A percentile compares a stretch with the other conserved stretches of the same genome.
These are phyloP conservation scores for Panellus pusillus DNA, from an alignment of 768 basidiomycete genomes.

Conservation along the genomic window DNA sequence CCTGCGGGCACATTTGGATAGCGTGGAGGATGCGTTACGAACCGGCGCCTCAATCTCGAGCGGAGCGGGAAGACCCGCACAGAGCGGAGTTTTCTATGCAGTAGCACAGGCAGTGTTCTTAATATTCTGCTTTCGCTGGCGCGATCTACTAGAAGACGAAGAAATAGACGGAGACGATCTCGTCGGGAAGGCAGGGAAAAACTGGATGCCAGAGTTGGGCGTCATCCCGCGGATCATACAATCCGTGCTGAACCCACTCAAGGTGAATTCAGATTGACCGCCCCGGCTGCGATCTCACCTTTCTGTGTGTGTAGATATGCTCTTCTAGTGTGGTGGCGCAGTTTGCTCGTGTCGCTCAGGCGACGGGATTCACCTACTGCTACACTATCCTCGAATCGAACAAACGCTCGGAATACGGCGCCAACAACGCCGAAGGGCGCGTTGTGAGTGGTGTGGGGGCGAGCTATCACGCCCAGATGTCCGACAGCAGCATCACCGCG, in stretches of 20 bases:
- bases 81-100: constrained; percentile 85
- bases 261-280: constrained; percentile 47
- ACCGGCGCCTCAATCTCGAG: constrained; percentile 33
- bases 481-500: constrained; percentile 43
- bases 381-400: constrained; percentile 92
- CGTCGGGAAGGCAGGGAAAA: constrained; percentile 40
- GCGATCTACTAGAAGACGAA: constrained; percentile 71
- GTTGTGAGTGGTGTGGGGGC: constrained; percentile 4
- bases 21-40: constrained; percentile 53
- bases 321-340: constrained; percentile 87
- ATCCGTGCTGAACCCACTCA: constrained; percentile 86
- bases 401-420: constrained; percentile 58
- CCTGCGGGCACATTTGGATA: constrained; percentile 73
- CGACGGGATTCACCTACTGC: constrained; percentile 91
- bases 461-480: constrained; percentile 16
- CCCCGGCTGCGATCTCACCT: neutral
- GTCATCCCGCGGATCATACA: constrained; percentile 78
- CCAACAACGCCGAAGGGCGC: constrained; percentile 25
- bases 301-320: constrained; percentile 59
- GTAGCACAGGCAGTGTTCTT: constrained; percentile 90
- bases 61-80: constrained; percentile 30
- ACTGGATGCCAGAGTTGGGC: constrained; percentile 84
- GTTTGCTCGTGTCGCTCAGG: constrained; percentile 91
- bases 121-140: constrained; percentile 98
- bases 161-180: constrained; percentile 55